Percentiles rank a stretch among this genome's conserved stretches.
phyloP scores from a whole-genome alignment of 139 green algal genomes.

The Tetratostichococcus sp. region DNA sequence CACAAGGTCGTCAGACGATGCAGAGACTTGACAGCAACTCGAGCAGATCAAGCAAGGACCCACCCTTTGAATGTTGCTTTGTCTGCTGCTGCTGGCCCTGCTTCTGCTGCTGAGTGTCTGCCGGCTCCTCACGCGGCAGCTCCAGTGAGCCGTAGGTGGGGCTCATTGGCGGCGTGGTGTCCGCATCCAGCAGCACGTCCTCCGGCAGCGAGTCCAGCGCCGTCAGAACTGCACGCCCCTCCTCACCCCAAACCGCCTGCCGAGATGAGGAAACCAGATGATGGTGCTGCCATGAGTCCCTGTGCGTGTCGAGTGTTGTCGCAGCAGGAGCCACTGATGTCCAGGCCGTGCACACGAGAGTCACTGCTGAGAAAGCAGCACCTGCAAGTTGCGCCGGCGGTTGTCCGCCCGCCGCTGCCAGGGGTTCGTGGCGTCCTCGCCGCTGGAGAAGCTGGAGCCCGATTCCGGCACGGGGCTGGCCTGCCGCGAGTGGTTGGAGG shows the following conservation, averaged over 20 bases:
- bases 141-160: background rate
- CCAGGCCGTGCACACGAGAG: too few relatives aligned
- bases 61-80: background rate
- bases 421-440: background rate
- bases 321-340: too few relatives aligned
- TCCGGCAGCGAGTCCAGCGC: background rate
- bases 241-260: background rate
- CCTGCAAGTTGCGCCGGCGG: background rate
- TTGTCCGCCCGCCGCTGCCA: too few relatives aligned
- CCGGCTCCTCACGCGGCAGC: background rate
- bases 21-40: too few relatives aligned
- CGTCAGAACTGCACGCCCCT: background rate
- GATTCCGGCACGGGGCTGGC: background rate
- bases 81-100: background rate
- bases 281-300: too few relatives aligned
- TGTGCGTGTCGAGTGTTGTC: too few relatives aligned
- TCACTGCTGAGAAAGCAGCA: too few relatives aligned
- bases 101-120: background rate
- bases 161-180: background rate
- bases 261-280: too few relatives aligned
- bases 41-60: too few relatives aligned
- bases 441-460: background rate
- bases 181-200: background rate
- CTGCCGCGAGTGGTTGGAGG: too few relatives aligned
- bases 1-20: too few relatives aligned